Evolutionary conservation across 2,329 filamentous ascomycete species (phyloP).

Genomic region (Fonsecaea pugnacius): DNA sequence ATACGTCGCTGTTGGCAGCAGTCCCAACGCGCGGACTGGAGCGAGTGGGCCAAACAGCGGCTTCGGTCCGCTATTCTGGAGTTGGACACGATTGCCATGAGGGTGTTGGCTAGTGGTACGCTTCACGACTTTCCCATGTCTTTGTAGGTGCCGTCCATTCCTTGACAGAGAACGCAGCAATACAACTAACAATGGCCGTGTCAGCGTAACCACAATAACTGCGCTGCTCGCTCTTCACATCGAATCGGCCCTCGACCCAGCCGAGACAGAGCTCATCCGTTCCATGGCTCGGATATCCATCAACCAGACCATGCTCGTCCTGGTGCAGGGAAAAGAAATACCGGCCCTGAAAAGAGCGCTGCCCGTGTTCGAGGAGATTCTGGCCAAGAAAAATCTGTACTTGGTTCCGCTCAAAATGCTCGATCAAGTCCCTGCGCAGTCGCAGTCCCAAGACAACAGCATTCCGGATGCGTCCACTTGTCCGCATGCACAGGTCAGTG

Average conservation of each 20-base stretch:
- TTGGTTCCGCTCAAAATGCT: conserved; percentile 30
- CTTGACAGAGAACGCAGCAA: conserved; percentile 18
- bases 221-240: conserved; percentile 38
- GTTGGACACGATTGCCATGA: conserved; percentile 38
- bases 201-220: conserved; percentile 37
- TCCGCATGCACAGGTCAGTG: conserved; percentile 28
- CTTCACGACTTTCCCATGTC: conserved; percentile 36
- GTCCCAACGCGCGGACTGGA: conserved; percentile 35
- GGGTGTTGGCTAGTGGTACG: conserved; percentile 36
- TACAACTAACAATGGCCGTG: conserved; percentile 28
- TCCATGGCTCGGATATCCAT: conserved; percentile 39
- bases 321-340: conserved; percentile 37
- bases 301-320: conserved; percentile 38
- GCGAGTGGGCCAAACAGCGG: conserved; percentile 37
- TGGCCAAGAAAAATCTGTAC: conserved; percentile 37
- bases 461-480: conserved; percentile 33
- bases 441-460: conserved; percentile 34
- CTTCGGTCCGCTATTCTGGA: conserved; percentile 37
- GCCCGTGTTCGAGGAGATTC: conserved; percentile 37
- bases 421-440: conserved; percentile 29
- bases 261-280: conserved; percentile 38
- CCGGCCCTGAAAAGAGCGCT: conserved; percentile 37
- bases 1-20: conserved; percentile 36
- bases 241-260: conserved; percentile 36
- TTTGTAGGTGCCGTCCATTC: conserved; percentile 35